These are phyloP conservation scores for Corrigiola litoralis DNA, from an alignment of 179 eudicot species.

Conservation along the genomic window DNA sequence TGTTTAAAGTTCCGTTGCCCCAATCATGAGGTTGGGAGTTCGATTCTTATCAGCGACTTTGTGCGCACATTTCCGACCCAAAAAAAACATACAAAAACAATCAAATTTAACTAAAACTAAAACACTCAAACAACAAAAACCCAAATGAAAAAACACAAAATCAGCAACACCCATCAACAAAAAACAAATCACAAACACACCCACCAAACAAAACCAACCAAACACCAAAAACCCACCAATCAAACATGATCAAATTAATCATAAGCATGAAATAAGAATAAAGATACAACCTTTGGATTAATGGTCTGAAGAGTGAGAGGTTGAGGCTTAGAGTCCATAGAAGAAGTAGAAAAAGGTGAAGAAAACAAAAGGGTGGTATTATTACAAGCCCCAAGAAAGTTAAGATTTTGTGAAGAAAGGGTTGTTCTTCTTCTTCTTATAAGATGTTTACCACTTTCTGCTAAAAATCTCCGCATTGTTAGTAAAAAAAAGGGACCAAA, in stretches of 20 bases:
- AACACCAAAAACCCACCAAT: constrained; percentile 6
- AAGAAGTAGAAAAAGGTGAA: constrained; percentile 22
- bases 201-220: constrained; percentile 6
- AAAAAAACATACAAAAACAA: not conserved
- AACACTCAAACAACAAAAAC: not conserved
- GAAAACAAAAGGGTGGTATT: constrained; percentile 10
- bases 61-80: too few relatives aligned
- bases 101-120: not conserved
- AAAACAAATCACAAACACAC: not conserved
- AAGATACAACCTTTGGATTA: constrained; percentile 61
- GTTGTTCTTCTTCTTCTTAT: constrained; percentile 7
- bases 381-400: constrained; percentile 5
- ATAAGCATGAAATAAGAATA: not conserved
- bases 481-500: not conserved
- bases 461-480: constrained; percentile 56
- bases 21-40: too few relatives aligned
- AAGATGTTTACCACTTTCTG: constrained; percentile 35
- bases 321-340: constrained; percentile 30
- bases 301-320: constrained; percentile 39
- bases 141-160: not conserved
- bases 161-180: constrained; percentile 15
- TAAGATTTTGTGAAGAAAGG: not conserved
- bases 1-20: too few relatives aligned
- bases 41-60: too few relatives aligned
- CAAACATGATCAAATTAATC: not conserved